These are phyloP conservation scores for Selaginella moellendorffii DNA, from an alignment of 75 land plant genomes.

Conservation along the genomic window DNA sequence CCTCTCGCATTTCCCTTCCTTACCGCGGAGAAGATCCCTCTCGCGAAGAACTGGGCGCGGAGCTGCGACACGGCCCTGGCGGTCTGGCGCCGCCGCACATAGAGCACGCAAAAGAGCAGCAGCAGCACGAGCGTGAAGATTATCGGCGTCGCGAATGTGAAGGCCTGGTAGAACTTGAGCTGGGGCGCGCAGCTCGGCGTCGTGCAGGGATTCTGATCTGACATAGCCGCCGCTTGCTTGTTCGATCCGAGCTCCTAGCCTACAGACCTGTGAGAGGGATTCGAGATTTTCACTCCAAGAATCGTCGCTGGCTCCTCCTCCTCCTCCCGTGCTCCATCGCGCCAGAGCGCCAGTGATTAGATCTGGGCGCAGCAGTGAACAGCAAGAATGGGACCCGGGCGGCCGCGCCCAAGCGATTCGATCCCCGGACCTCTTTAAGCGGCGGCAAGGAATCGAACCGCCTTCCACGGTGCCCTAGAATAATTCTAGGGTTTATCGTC, in stretches of 20 bases:
- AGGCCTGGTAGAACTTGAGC: constrained; percentile 13
- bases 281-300: background rate
- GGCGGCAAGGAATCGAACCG: background rate
- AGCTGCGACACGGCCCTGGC: constrained; percentile 1
- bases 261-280: too few species aligned
- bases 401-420: background rate
- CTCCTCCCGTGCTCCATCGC: background rate
- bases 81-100: constrained; percentile 7
- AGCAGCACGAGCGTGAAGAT: constrained; percentile 13
- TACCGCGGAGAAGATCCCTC: constrained; percentile 9
- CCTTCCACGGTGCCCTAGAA: too few species aligned
- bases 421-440: background rate
- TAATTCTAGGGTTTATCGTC: background rate
- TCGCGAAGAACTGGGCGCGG: constrained; percentile 10
- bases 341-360: background rate
- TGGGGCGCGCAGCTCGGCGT: constrained; percentile 3
- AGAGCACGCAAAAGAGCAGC: constrained; percentile 13
- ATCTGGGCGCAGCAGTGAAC: background rate
- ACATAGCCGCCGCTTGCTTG: too few species aligned
- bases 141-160: constrained; percentile 15
- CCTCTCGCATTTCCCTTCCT: too few species aligned
- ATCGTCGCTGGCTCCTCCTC: background rate
- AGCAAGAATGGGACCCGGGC: background rate
- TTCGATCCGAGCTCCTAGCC: too few species aligned
- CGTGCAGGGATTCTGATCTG: background rate